Evolutionary conservation across 1,284 basidiomycete genomes (phyloP).

Genomic region (Baeospora myosura): DNA sequence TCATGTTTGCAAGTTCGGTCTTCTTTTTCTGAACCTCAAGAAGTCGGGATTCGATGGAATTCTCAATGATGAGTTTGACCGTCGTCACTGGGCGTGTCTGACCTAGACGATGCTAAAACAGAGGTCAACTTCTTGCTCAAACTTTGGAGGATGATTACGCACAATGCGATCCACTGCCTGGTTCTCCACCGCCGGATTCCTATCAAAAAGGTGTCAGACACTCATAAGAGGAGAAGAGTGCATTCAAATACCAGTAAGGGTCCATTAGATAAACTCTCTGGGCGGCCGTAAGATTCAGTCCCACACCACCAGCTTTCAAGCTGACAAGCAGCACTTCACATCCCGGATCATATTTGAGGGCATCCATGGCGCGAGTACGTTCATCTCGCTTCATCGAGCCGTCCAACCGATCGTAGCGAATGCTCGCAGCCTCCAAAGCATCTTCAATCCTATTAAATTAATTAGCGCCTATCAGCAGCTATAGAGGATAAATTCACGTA

Average conservation of each 20-base stretch:
- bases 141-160: slow-evolving; percentile 26
- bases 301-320: slow-evolving; percentile 94
- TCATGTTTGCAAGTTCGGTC: slow-evolving; percentile 86
- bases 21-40: slow-evolving; percentile 93
- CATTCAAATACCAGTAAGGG: slow-evolving; percentile 90
- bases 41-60: slow-evolving; percentile 86
- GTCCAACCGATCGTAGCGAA: slow-evolving; percentile 86
- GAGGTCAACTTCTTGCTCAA: slow-evolving; percentile 5
- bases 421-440: slow-evolving; percentile 73
- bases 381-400: slow-evolving; percentile 96
- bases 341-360: slow-evolving; percentile 75
- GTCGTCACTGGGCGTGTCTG: slow-evolving; percentile 89
- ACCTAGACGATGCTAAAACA: slow-evolving; percentile 76
- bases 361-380: slow-evolving; percentile 83
- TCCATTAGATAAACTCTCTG: slow-evolving; percentile 92
- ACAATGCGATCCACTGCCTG: slow-evolving; percentile 90
- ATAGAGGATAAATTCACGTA: slow-evolving; percentile 26
- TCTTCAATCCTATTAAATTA: slow-evolving; percentile 70
- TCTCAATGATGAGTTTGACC: slow-evolving; percentile 86
- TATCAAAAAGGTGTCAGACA: slow-evolving; percentile 43
- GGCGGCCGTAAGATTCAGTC: slow-evolving; percentile 88
- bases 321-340: slow-evolving; percentile 94
- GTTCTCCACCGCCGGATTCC: slow-evolving; percentile 96
- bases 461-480: slow-evolving; percentile 12
- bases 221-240: slow-evolving; percentile 16